Conservation (phyloP, 768 basidiomycete species). For the Trametes coccinea region DNA sequence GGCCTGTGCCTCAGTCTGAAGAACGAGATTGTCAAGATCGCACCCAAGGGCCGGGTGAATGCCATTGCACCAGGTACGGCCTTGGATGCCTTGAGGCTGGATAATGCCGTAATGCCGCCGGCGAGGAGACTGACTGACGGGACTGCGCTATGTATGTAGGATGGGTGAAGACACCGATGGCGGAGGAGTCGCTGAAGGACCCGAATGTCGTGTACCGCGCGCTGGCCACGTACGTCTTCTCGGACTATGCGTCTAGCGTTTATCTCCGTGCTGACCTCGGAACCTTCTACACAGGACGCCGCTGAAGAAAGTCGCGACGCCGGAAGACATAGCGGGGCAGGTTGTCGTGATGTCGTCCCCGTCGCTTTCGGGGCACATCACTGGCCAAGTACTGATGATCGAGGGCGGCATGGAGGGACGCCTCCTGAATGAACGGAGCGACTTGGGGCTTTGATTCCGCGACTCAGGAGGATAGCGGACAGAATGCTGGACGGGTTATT, state of each 20-base stretch:
- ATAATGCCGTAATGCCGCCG: not conserved
- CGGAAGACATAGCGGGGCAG: constrained; percentile 66
- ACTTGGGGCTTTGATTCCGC: constrained; percentile 26
- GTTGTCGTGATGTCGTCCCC: constrained; percentile 61
- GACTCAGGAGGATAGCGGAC: not conserved
- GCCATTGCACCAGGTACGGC: constrained; percentile 64
- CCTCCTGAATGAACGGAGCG: constrained; percentile 44
- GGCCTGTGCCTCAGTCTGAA: constrained; percentile 68
- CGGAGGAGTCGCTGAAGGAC: constrained; percentile 55
- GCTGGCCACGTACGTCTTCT: constrained; percentile 60
- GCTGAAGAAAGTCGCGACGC: constrained; percentile 64
- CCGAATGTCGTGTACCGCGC: constrained; percentile 54
- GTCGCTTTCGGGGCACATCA: constrained; percentile 65
- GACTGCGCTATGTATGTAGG: constrained; percentile 6
- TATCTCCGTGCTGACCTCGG: not conserved
- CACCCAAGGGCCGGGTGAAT: constrained; percentile 71
- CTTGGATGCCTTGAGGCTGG: not conserved
- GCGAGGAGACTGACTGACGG: not conserved
- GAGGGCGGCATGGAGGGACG: constrained; percentile 82
- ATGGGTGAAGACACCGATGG: constrained; percentile 62
- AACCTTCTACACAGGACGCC: constrained; percentile 49
- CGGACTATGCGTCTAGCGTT: not conserved
- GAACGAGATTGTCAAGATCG: constrained; percentile 80
- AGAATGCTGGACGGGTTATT: not conserved
- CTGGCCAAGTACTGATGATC: constrained; percentile 70